These are phyloP conservation scores for Excoecaria cochinchinensis DNA, from an alignment of 345 rosid species.

Conservation along the genomic window DNA sequence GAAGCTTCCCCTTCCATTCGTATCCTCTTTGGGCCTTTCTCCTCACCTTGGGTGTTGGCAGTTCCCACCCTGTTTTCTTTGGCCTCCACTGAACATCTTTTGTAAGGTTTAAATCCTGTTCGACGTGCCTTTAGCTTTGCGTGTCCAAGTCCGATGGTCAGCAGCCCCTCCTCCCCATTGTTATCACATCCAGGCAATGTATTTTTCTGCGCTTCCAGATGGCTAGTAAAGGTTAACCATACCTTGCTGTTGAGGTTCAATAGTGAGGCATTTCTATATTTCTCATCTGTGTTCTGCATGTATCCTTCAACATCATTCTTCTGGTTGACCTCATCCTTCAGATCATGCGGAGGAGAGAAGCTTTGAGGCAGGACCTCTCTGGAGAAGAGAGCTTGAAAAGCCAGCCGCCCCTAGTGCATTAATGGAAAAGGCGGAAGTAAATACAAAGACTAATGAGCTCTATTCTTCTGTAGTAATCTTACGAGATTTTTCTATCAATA, in stretches of 20 bases:
- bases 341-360: constrained; percentile 63
- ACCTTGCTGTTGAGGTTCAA: constrained; percentile 52
- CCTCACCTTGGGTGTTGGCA: constrained; percentile 52
- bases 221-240: constrained; percentile 22
- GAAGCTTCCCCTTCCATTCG: constrained; percentile 70
- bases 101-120: constrained; percentile 93
- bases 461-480: background rate
- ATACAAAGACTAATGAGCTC: constrained; percentile 2
- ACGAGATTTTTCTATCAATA: too few species aligned
- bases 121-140: constrained; percentile 54
- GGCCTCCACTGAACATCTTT: constrained; percentile 82
- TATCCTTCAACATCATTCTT: constrained; percentile 32
- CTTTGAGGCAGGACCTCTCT: constrained; percentile 85
- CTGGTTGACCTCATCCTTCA: constrained; percentile 24
- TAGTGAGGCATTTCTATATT: constrained; percentile 34
- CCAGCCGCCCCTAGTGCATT: constrained; percentile 76
- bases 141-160: constrained; percentile 53
- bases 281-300: constrained; percentile 29
- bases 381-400: constrained; percentile 87
- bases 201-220: constrained; percentile 43
- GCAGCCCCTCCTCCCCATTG: constrained; percentile 41
- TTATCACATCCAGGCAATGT: constrained; percentile 17
- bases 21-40: constrained; percentile 76
- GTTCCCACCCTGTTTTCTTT: constrained; percentile 49
- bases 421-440: background rate